Evolutionary conservation across 306 rosid species (phyloP).

Genomic region (Sicyos edulis): DNA sequence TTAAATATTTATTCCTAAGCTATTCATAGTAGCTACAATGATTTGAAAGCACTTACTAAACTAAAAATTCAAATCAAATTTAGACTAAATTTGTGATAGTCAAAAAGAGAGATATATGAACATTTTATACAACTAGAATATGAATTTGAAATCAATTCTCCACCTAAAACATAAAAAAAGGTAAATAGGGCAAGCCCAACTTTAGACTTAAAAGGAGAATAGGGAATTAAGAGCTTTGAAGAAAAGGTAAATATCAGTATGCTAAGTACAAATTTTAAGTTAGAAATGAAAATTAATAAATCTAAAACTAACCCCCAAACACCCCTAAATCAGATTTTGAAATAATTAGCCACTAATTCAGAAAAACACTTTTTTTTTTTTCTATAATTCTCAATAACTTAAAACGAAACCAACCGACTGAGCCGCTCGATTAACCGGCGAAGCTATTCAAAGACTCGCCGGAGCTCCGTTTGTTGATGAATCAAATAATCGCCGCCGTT

Average conservation of each 20-base stretch:
- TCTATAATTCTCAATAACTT: neutral
- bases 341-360: constrained; percentile 6
- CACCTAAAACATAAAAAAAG: too few species aligned
- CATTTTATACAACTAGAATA: too few species aligned
- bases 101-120: too few species aligned
- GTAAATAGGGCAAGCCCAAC: neutral
- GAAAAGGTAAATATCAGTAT: neutral
- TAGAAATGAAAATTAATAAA: constrained; percentile 2
- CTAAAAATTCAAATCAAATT: too few species aligned
- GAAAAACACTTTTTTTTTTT: neutral
- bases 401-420: neutral
- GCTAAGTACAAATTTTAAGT: constrained; percentile 12
- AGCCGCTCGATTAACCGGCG: neutral
- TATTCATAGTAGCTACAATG: too few species aligned
- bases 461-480: constrained; percentile 56
- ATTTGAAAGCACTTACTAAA: too few species aligned
- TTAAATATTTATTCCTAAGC: too few species aligned
- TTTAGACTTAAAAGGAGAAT: neutral
- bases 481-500: constrained; percentile 78
- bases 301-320: neutral
- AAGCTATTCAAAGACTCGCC: constrained; percentile 44
- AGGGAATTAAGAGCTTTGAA: neutral
- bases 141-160: too few species aligned
- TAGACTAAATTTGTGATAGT: too few species aligned
- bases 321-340: constrained; percentile 11